Conservation (phyloP, 768 basidiomycete species). For the Hericium alpestre region DNA sequence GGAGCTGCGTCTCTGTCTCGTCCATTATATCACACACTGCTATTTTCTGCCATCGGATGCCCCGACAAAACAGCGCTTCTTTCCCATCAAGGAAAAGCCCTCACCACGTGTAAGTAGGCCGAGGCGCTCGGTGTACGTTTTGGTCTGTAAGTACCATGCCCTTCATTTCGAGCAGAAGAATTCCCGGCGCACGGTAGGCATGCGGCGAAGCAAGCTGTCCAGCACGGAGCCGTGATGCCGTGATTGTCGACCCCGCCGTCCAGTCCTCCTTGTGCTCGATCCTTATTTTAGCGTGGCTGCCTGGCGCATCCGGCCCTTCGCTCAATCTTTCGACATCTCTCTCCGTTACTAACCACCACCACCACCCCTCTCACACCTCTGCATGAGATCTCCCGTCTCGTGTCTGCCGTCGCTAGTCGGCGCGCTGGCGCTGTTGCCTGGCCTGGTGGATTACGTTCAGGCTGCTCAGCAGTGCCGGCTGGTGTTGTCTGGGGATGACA, state of each 20-base stretch:
- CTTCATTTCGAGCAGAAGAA: neutral
- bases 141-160: neutral
- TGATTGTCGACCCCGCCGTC: neutral
- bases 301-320: neutral
- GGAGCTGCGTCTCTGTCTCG: too few species aligned
- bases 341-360: neutral
- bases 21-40: too few species aligned
- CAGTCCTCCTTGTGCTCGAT: neutral
- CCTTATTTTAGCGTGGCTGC: neutral
- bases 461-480: slow-evolving; percentile 19
- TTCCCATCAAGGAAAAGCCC: neutral
- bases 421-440: neutral
- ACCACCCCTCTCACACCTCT: neutral
- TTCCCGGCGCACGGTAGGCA: neutral
- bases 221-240: too few species aligned
- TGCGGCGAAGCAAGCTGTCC: neutral
- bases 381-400: neutral
- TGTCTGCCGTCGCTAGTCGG: neutral
- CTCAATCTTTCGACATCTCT: neutral
- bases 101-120: neutral
- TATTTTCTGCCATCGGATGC: too few species aligned
- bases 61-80: too few species aligned
- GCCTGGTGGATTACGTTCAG: neutral
- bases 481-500: neutral
- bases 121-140: neutral